Evolutionary conservation across 2,329 filamentous ascomycete species (phyloP).

Genomic region (Endothia cerciana): DNA sequence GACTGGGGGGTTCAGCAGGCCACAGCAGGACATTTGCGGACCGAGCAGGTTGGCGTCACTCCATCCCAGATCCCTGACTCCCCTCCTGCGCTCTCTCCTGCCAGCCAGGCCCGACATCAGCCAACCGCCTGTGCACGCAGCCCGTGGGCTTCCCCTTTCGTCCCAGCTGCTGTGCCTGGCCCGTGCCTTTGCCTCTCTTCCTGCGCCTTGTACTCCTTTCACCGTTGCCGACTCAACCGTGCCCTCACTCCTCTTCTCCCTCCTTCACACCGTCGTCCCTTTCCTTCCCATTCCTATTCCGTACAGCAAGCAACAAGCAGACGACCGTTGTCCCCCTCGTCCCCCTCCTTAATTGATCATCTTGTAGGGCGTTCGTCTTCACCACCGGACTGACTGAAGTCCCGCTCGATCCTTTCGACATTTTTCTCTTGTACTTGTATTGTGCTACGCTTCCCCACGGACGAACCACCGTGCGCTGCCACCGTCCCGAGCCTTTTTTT

Average conservation of each 20-base stretch:
- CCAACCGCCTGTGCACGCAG: slow-evolving; percentile 10
- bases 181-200: neutral
- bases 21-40: slow-evolving; percentile 10
- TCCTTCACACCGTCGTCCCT: neutral
- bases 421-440: slow-evolving; percentile 19
- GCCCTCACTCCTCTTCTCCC: neutral
- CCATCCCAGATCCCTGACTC: slow-evolving; percentile 3
- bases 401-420: slow-evolving; percentile 19
- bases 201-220: neutral
- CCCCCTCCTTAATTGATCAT: slow-evolving; percentile 11
- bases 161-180: neutral
- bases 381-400: slow-evolving; percentile 15
- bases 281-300: slow-evolving; percentile 4
- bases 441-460: slow-evolving; percentile 20
- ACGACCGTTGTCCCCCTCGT: slow-evolving; percentile 5
- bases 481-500: slow-evolving; percentile 10
- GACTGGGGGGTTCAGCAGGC: neutral
- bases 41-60: slow-evolving; percentile 13
- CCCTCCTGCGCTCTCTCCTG: neutral
- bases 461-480: slow-evolving; percentile 9
- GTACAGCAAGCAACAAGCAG: slow-evolving; percentile 25
- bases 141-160: slow-evolving; percentile 9
- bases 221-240: too few species aligned
- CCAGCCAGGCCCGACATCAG: neutral
- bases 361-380: slow-evolving; percentile 13